phyloP scores from a whole-genome alignment of 2,329 filamentous ascomycete species.

The Curvularia spicifera region DNA sequence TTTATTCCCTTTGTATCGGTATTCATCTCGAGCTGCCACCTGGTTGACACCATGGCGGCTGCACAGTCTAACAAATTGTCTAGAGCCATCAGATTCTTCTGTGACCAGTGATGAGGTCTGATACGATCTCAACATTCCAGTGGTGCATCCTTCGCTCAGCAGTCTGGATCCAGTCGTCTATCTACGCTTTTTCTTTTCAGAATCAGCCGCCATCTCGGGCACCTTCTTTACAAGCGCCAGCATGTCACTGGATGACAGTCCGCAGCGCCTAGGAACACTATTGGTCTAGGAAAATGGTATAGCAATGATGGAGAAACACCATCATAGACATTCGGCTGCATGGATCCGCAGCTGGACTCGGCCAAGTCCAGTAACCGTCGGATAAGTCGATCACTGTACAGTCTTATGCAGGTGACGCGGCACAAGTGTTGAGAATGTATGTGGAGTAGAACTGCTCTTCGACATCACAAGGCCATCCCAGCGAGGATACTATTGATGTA shows the following conservation, averaged over 20 bases:
- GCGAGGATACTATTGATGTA: neutral
- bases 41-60: too few species aligned
- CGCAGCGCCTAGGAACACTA: too few species aligned
- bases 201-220: neutral
- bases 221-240: neutral
- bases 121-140: neutral
- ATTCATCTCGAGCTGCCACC: too few species aligned
- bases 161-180: neutral
- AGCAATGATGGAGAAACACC: neutral
- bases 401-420: neutral
- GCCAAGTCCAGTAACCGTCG: conserved; percentile 1
- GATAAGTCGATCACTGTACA: conserved; percentile 2
- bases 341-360: conserved; percentile 1
- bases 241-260: neutral
- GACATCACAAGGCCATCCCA: conserved; percentile 4
- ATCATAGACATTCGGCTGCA: conserved; percentile 4
- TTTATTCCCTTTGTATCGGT: neutral
- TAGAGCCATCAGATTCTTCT: neutral
- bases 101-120: neutral
- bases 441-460: conserved; percentile 1
- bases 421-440: neutral
- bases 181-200: neutral
- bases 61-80: neutral
- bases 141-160: neutral
- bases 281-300: neutral